A percentile compares a stretch with the other conserved stretches of the same genome.
phyloP scores from a whole-genome alignment of 2,329 filamentous ascomycete genomes.

The Didymellaceae sp. region DNA sequence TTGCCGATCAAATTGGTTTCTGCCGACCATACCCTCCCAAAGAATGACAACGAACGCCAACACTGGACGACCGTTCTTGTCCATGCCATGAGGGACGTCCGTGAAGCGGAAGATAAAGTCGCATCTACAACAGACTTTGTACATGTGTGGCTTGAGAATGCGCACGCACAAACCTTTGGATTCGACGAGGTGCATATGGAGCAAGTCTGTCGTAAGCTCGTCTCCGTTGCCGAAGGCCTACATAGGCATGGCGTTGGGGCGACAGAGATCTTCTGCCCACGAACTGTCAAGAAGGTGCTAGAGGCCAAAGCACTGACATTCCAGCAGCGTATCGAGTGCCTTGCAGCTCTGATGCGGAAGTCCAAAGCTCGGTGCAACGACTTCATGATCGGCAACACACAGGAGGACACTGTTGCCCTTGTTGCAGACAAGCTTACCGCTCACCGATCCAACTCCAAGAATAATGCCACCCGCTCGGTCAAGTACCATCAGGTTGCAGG shows the following conservation, averaged over 20 bases:
- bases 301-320: neutral
- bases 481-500: too few relatives aligned
- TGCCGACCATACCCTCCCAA: neutral
- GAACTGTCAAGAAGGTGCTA: neutral
- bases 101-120: neutral
- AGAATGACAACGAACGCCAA: neutral
- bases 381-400: constrained; percentile 1
- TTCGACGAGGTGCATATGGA: constrained; percentile 5
- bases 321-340: neutral
- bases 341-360: neutral
- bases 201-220: constrained; percentile 1
- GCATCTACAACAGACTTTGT: neutral
- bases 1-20: neutral
- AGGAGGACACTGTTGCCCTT: constrained; percentile 1
- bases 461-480: neutral
- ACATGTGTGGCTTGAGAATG: constrained; percentile 13
- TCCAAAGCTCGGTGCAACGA: constrained; percentile 4
- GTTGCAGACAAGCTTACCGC: neutral
- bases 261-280: neutral
- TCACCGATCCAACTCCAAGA: neutral
- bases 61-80: neutral
- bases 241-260: neutral
- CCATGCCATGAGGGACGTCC: neutral
- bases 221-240: neutral
- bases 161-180: neutral